phyloP scores from a whole-genome alignment of 495 filamentous ascomycete genomes.

The Penicillium pulvis region DNA sequence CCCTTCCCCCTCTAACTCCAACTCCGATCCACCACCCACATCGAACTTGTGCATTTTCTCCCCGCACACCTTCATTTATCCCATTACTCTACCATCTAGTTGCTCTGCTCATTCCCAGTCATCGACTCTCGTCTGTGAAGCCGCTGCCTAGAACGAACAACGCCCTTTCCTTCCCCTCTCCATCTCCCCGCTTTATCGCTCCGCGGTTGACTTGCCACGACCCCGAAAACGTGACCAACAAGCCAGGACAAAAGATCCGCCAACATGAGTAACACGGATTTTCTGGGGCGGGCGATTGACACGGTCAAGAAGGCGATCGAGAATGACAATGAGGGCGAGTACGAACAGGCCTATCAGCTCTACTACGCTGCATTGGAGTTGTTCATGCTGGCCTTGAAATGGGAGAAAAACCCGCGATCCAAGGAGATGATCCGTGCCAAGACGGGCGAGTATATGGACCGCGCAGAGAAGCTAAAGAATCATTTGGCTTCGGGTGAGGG shows the following conservation, averaged over 20 bases:
- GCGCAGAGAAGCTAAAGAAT: conserved; percentile 93
- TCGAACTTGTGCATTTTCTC: conserved; percentile 4
- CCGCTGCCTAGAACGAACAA: conserved; percentile 20
- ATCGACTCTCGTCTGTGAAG: not conserved
- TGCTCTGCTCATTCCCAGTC: not conserved
- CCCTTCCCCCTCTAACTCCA: conserved; percentile 16
- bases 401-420: conserved; percentile 95
- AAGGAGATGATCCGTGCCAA: conserved; percentile 97
- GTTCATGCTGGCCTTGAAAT: conserved; percentile 96
- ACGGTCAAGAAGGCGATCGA: conserved; percentile 97
- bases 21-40: conserved; percentile 12
- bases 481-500: conserved; percentile 77
- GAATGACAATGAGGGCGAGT: conserved; percentile 90
- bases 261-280: conserved; percentile 95
- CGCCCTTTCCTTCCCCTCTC: conserved; percentile 18
- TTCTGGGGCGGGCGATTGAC: conserved; percentile 92
- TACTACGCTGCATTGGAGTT: conserved; percentile 94
- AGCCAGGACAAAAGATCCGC: conserved; percentile 8
- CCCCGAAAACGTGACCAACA: conserved; percentile 16
- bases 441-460: conserved; percentile 94
- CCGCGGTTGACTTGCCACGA: conserved; percentile 26
- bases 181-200: conserved; percentile 32
- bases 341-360: conserved; percentile 90
- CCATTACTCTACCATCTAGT: not conserved
- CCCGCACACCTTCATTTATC: conserved; percentile 9